Conservation (phyloP, 768 basidiomycete genomes). For the Trichaptum fuscoviolaceum region DNA sequence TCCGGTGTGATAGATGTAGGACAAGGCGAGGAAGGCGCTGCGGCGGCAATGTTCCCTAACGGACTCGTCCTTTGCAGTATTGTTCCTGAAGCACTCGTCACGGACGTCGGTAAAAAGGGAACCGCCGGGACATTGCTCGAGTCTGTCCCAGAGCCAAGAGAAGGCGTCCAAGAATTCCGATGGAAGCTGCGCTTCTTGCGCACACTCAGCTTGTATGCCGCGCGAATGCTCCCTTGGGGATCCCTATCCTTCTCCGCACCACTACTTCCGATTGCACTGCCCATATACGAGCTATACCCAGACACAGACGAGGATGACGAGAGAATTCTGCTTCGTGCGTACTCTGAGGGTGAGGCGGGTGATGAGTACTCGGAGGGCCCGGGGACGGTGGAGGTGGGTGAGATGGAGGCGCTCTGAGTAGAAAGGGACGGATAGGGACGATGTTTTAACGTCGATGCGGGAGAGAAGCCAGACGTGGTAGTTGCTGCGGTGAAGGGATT, state of each 20-base stretch:
- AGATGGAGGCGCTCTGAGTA: not conserved
- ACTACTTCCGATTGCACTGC: too few species aligned
- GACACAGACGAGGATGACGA: slow-evolving; percentile 17
- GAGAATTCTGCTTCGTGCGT: slow-evolving; percentile 20
- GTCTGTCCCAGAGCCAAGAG: not conserved
- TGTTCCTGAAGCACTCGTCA: too few species aligned
- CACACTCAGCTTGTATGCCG: slow-evolving; percentile 46
- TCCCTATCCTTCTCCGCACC: not conserved
- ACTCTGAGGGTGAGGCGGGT: slow-evolving; percentile 16
- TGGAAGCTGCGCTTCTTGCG: slow-evolving; percentile 42
- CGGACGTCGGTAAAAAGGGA: not conserved
- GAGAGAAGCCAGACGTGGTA: too few species aligned
- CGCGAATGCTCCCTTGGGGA: slow-evolving; percentile 38
- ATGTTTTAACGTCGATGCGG: not conserved
- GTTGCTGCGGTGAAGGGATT: not conserved
- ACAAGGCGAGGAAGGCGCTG: too few species aligned
- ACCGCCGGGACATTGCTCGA: not conserved
- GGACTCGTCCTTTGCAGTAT: not conserved
- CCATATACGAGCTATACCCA: slow-evolving; percentile 1
- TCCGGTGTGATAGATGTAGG: not conserved
- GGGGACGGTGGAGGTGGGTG: not conserved
- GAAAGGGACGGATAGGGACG: not conserved
- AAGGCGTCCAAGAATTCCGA: slow-evolving; percentile 42
- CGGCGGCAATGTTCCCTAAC: not conserved
- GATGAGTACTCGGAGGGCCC: slow-evolving; percentile 4